A percentile compares a stretch with the other conserved stretches of the same genome.
These are phyloP conservation scores for Xylaria sp. DNA, from an alignment of 2,329 filamentous ascomycete species.

Conservation along the genomic window DNA sequence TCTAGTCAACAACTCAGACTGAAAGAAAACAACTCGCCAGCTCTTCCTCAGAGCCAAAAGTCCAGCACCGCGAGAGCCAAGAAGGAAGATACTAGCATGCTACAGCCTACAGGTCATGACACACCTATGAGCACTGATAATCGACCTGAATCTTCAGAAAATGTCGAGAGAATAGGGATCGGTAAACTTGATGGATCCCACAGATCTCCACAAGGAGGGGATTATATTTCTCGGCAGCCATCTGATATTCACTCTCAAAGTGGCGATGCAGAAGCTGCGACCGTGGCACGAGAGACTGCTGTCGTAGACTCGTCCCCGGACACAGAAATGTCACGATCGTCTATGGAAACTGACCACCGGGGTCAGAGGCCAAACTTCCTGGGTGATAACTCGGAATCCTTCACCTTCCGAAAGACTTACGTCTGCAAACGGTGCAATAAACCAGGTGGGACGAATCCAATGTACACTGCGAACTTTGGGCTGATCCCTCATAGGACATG, in stretches of 20 bases:
- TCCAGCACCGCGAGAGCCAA: not conserved
- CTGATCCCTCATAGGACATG: constrained; percentile 52
- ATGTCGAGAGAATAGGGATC: not conserved
- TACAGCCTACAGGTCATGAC: not conserved
- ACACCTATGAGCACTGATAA: not conserved
- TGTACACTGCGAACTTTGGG: not conserved
- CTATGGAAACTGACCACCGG: constrained; percentile 3
- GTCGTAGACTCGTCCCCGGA: constrained; percentile 22
- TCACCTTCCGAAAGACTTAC: constrained; percentile 38
- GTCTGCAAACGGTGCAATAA: constrained; percentile 50
- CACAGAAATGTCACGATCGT: constrained; percentile 7
- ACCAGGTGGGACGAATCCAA: constrained; percentile 44
- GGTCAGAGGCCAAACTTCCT: constrained; percentile 17
- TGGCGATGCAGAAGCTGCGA: constrained; percentile 19
- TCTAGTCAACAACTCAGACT: not conserved
- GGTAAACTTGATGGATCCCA: not conserved
- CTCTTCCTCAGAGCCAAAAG: constrained; percentile 20
- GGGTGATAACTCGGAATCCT: constrained; percentile 6
- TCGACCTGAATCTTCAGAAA: not conserved
- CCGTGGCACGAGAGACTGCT: constrained; percentile 23
- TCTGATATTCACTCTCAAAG: not conserved
- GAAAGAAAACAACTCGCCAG: not conserved
- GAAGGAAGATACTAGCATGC: not conserved
- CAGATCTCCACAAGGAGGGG: not conserved
- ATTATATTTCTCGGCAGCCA: not conserved